Base-by-base conservation (phyloP, 805 yeast genomes). In the Monosporozyma siamensis region DNA sequence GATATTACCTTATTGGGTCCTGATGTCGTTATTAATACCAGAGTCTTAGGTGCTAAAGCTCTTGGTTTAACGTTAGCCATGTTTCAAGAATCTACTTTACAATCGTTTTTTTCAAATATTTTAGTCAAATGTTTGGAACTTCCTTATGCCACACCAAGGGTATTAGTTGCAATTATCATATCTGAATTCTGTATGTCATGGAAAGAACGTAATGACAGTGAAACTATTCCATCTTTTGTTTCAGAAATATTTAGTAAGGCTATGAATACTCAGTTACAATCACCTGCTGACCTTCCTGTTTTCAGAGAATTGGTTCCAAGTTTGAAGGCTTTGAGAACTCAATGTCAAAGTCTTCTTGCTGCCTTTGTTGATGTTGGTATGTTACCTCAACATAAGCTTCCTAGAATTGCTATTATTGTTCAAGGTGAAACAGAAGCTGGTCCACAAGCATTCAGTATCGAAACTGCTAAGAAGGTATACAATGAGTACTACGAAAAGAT, bases 401-500 rank as follows among this genome's bases (percentile, higher is more conserved):
- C 97, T 0, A 83, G 79, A 42, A 61, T 92, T 15, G 92, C 98
- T 0, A 80, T 88, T 4, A 78, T 89, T 8, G 96, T 90, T 4
- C 90, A 88, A 61, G 98, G 98, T 27, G 97, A 92, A 57, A 70
- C 78, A 1, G 95, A 85, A 46, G 95, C 97, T 2, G 97, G 96
- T 2, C 87, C 95, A 1, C 88, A 82, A 53, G 97, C 97, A 0
- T 92, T 92, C 64, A 76, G 87, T 12, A 59, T 92, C 32, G 82
- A 74, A 34, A 74, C 76, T 47, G 97, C 96, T 1, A 82, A 82
- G 44, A 74, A 76, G 48, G 72, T 88, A 14, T 66, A 81, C 25
- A 67, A 67, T 32, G 84, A 78, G 31, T 75, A 78, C 6, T 86
- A 76, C 55, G 75, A 73, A n/a, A 81, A 80, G 54, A 65, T 87